A percentile compares a stretch with the other conserved stretches of the same genome.
phyloP scores from a whole-genome alignment of 345 rosid genomes.

The Erucastrum elatum region DNA sequence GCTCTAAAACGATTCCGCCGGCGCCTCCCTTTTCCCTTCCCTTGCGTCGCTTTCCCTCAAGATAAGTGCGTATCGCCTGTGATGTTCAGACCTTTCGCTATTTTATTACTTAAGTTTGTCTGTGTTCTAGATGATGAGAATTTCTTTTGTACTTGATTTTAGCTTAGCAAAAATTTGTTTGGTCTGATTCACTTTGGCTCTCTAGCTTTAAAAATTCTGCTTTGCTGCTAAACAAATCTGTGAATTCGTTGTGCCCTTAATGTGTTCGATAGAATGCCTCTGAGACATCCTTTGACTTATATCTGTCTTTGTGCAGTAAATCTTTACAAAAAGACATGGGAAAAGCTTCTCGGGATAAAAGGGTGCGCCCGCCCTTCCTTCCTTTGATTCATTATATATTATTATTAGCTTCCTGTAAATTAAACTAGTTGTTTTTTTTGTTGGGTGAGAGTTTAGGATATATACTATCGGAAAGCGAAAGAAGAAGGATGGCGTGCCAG shows the following conservation, averaged over 20 bases:
- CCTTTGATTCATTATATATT: not conserved
- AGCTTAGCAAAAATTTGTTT: not conserved
- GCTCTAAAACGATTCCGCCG: not conserved
- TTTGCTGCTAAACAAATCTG: not conserved
- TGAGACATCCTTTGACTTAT: not conserved
- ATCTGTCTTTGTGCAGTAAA: not conserved
- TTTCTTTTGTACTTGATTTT: not conserved
- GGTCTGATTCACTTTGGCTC: not conserved
- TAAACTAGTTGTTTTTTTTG: not conserved
- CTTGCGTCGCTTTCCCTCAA: not conserved
- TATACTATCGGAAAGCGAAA: slow-evolving; percentile 89
- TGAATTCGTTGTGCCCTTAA: not conserved
- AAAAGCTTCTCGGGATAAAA: slow-evolving; percentile 89
- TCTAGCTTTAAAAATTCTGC: not conserved
- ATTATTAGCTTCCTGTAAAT: not conserved
- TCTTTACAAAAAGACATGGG: slow-evolving; percentile 54
- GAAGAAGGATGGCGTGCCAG: slow-evolving; percentile 99
- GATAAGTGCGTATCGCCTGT: not conserved
- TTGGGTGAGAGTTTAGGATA: slow-evolving; percentile 52
- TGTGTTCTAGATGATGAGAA: not conserved
- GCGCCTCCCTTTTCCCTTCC: not conserved
- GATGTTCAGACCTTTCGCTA: not conserved
- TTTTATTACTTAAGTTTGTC: not conserved
- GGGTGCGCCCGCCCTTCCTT: slow-evolving; percentile 45
- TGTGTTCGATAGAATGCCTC: not conserved